Evolutionary conservation across 2,329 filamentous ascomycete species (phyloP).

Genomic region (Dactylella cylindrospora): DNA sequence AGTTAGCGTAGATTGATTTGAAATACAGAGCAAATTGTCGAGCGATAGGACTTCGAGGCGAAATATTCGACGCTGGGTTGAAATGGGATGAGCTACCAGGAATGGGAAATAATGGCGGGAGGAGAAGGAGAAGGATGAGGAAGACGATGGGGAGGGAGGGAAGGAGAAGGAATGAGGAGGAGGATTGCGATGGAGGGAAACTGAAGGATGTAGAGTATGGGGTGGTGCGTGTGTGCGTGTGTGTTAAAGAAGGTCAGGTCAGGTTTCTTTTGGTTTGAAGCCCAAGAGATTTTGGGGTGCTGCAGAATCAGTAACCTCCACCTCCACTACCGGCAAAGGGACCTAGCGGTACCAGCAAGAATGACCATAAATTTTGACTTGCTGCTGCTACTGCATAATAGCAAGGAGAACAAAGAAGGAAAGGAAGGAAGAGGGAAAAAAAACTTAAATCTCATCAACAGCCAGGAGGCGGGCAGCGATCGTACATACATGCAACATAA

Average conservation of each 20-base stretch:
- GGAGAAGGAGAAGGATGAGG: conserved; percentile 1
- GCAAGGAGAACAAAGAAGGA: background rate
- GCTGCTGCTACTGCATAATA: no score
- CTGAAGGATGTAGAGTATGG: background rate
- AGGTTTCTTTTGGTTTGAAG: no score
- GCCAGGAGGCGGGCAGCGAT: no score
- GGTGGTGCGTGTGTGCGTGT: background rate
- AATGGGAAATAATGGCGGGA: background rate
- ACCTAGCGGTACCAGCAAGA: no score
- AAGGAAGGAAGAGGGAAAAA: background rate
- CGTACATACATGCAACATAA: background rate
- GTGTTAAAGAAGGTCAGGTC: background rate
- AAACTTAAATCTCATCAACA: background rate
- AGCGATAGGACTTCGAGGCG: no score
- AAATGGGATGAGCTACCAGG: background rate
- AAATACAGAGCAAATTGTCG: no score
- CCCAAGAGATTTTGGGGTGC: no score
- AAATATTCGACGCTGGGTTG: background rate
- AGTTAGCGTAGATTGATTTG: no score
- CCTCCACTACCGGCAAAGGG: background rate
- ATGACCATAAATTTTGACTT: no score
- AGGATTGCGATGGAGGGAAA: background rate
- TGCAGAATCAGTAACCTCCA: background rate
- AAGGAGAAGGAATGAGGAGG: background rate
- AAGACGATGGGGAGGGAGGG: background rate